Percentiles rank a stretch among this genome's conserved stretches.
phyloP scores from a whole-genome alignment of 1,284 basidiomycete genomes.

The Ganoderma meredithae region DNA sequence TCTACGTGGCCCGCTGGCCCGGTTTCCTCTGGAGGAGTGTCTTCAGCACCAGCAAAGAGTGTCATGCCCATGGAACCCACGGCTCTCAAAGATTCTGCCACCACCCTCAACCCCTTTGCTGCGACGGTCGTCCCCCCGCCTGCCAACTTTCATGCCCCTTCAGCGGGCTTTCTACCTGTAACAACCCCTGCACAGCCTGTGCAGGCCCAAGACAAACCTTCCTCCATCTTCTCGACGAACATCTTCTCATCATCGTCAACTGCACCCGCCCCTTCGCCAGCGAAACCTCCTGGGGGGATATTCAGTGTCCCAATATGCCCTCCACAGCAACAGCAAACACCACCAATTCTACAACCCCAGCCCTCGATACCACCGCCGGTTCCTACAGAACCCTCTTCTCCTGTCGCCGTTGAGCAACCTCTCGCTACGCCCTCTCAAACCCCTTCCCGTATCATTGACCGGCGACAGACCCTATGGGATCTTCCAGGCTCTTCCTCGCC shows the following conservation, averaged over 20 bases:
- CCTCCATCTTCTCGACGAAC: slow-evolving; percentile 16
- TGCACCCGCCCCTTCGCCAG: slow-evolving; percentile 5
- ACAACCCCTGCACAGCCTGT: background rate
- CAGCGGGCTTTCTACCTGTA: slow-evolving; percentile 1
- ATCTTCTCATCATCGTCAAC: slow-evolving; percentile 12
- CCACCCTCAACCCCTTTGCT: slow-evolving; percentile 25
- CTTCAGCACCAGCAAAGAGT: background rate
- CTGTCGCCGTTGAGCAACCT: background rate
- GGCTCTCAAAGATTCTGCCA: background rate
- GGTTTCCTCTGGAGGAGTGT: background rate
- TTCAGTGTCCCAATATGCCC: slow-evolving; percentile 17
- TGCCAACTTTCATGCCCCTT: background rate
- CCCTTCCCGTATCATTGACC: slow-evolving; percentile 35
- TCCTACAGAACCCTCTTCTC: slow-evolving; percentile 8
- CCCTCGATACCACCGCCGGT: background rate
- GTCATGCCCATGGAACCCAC: background rate
- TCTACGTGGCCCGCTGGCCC: slow-evolving; percentile 25
- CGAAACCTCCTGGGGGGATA: slow-evolving; percentile 8
- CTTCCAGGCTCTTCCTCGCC: slow-evolving; percentile 35
- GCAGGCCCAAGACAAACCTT: slow-evolving; percentile 1
- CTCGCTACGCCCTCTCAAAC: slow-evolving; percentile 10
- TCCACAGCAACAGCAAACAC: background rate
- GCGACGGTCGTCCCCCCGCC: slow-evolving; percentile 21
- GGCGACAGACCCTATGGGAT: slow-evolving; percentile 41
- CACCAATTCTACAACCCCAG: background rate